phyloP scores from a whole-genome alignment of 2,329 filamentous ascomycete genomes.

The Colletotrichum sp. region DNA sequence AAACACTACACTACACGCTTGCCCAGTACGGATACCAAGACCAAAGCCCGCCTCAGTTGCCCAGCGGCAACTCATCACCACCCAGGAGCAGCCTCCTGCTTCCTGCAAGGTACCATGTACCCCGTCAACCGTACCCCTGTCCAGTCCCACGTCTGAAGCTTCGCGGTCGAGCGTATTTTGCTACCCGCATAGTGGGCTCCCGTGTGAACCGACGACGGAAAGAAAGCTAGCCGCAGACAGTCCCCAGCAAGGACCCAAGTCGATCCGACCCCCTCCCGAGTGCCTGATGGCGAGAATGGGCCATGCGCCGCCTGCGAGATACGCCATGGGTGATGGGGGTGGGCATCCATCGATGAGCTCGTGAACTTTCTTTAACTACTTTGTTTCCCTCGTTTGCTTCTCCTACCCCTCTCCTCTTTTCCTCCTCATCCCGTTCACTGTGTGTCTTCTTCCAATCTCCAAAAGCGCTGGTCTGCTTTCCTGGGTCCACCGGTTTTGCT shows the following conservation, averaged over 20 bases:
- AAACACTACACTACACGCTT: background rate
- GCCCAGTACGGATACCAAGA: background rate
- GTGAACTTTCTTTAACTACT: constrained; percentile 21
- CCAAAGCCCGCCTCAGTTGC: background rate
- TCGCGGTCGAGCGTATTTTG: constrained; percentile 21
- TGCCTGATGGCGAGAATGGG: constrained; percentile 5
- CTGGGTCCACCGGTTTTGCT: constrained; percentile 35
- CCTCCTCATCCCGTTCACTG: constrained; percentile 24
- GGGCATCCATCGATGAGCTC: background rate
- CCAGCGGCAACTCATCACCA: background rate
- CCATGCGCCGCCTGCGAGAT: constrained; percentile 5
- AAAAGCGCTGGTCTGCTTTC: constrained; percentile 59
- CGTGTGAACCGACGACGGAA: constrained; percentile 24
- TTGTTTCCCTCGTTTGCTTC: constrained; percentile 29
- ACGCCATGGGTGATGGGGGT: background rate
- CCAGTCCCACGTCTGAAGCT: constrained; percentile 17
- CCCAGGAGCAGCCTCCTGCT: background rate
- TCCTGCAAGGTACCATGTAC: background rate
- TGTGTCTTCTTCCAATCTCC: constrained; percentile 34
- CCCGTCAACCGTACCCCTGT: constrained; percentile 12
- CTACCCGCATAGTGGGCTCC: constrained; percentile 20
- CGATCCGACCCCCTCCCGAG: constrained; percentile 16
- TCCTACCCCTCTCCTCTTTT: constrained; percentile 21
- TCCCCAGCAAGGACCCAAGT: constrained; percentile 20
- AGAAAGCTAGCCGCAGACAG: constrained; percentile 22